These are phyloP conservation scores for Lentinula lateritia DNA, from an alignment of 768 basidiomycete genomes.

Conservation along the genomic window DNA sequence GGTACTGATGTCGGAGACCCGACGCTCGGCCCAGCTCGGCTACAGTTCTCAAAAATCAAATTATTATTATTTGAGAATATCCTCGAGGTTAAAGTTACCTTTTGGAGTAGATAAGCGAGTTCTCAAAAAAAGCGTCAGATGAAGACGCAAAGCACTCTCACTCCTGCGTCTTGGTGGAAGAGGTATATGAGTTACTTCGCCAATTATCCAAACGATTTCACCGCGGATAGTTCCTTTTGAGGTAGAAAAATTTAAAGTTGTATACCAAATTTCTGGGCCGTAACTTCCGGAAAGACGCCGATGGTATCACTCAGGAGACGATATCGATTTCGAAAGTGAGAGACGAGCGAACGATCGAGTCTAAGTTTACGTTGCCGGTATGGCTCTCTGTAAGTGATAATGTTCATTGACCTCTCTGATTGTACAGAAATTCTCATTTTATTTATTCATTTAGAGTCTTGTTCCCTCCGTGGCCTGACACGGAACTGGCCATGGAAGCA, in stretches of 20 bases:
- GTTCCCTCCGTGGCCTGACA: background rate
- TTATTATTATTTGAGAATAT: background rate
- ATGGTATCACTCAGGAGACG: background rate
- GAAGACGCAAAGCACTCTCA: background rate
- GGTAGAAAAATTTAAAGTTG: background rate
- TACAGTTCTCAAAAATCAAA: background rate
- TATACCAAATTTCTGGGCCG: background rate
- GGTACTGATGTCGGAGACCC: background rate
- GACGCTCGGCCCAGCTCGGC: background rate
- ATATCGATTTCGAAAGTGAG: background rate
- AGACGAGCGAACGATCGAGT: background rate
- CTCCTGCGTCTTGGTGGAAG: no score
- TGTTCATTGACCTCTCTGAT: background rate
- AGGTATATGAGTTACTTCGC: background rate
- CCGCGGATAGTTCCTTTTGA: background rate
- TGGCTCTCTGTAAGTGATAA: background rate
- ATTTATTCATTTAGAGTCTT: background rate
- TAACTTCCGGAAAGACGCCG: background rate
- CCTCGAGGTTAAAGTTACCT: background rate
- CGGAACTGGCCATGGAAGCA: background rate
- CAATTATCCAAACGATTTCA: constrained; percentile 8
- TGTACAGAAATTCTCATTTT: background rate
- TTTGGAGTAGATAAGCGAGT: background rate
- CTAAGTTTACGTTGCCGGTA: background rate
- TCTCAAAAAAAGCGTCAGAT: background rate